Evolutionary conservation across 108 stramenopile genomes (phyloP), one percentile per base, ranked within the genome.

Genomic region (Ochromonas danica): DNA sequence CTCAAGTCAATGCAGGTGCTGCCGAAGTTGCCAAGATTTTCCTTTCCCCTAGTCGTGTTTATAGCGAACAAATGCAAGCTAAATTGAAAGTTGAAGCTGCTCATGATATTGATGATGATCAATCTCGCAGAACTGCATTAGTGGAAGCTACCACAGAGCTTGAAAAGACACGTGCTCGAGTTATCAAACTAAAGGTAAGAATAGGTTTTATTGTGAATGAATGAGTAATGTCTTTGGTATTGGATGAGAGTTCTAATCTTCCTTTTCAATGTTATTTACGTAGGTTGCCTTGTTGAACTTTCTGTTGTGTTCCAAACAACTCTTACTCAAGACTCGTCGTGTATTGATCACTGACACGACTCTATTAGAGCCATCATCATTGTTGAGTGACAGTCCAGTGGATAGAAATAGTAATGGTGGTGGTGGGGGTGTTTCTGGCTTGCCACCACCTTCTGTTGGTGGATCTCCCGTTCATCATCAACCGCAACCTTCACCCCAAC

Each of bases 1-100:
- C 72, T 6, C 72, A 75, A 33, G 72, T 75, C 14, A 75, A 75
- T 41, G 72, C 72, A 6, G 72, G 72, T 10, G 72, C 72, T 36
- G 72, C 31, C 30, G 72, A 75, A 60, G 72, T 75, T 33, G 72
- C 72, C 14, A 75, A 60, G 51, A 33, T 75, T 28, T 75, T 75
- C 41, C 40, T 75, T 6, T 17, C 36, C 10, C 43, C 43, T 6
- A 75, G 22, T 40, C 41, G 40, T 40, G 22, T 14, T 14, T 14
- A 14, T 22, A 70, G 67, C 41, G 22, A 38, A 14, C 67, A 14
- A 14, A 22, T 42, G 67, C 57, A 25, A 60, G 25, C 57, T 60
- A 25, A 25, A 60, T 25, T 25, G 57, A 60, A 25, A 25, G 25
- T 60, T 60, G 57, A 25, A 60, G 25, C 57, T 25, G 25, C 57